Base-by-base conservation (phyloP, 352 stramenopile genomes). In the Aphanomyces astaci region DNA sequence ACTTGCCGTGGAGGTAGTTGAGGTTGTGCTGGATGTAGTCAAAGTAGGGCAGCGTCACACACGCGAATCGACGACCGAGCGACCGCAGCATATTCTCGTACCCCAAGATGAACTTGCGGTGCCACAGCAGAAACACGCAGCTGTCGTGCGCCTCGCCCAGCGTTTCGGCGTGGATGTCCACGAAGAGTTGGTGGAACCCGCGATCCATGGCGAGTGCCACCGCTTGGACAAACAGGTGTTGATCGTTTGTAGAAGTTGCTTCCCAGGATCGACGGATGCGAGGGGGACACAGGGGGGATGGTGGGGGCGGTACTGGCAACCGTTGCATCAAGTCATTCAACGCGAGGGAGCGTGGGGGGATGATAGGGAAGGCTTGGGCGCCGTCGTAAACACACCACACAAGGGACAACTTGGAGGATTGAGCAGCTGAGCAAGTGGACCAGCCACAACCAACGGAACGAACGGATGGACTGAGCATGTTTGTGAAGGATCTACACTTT, bases 11-110 rank as follows among this genome's bases (percentile, higher is more conserved):
- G 2, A 63, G 53, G 28, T 45, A 49, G 11, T 56, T 3, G 0
- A 51, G 15, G 2, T 40, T 53, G 36, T 72, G 30, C 17, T 48
- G 59, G 32, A 72, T 46, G 22, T 45, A 54, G 43, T 73, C 63
- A 43, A 46, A 71, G 64, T 72, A 73, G 13, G 69, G 69, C 3
- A 73, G 0, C 19, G 69, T 73, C n/a, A 73, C 25, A 39, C 69
- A 73, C 13, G 15, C 19, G 19, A 63, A 73, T 22, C 63, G 33
- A 3, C 22, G 24, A 2, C 9, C n/a, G 31, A 65, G 55, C 17
- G 59, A 31, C 13, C 69, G 69, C 13, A 73, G 69, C 69, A 73
- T 73, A 27, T 71, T 64, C 48, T 73, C 69, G 52, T 65, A 73
- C 17, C 19, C 69, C 4, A 73, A 31, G 43, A 73, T 31, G 64